Percentiles rank a stretch among this genome's conserved stretches.
Evolutionary conservation across 768 basidiomycete species (phyloP).

Genomic region (Candolleomyces eurysporus): DNA sequence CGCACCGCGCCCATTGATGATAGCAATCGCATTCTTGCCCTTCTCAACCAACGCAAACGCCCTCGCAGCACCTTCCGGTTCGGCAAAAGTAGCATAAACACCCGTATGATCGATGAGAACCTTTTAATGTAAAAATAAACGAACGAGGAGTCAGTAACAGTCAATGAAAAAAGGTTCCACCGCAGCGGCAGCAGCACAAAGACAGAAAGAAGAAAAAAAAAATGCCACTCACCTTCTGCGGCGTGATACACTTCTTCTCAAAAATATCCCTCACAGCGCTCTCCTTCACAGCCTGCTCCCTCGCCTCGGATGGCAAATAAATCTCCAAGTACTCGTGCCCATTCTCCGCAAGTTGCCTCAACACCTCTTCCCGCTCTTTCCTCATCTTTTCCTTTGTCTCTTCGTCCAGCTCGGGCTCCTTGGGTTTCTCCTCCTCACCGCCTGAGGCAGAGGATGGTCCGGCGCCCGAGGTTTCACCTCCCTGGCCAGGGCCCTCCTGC

Average conservation of each 20-base stretch:
- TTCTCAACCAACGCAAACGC: conserved; percentile 63
- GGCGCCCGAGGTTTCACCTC: too few species aligned
- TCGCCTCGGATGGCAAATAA: conserved; percentile 44
- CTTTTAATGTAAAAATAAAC: too few species aligned
- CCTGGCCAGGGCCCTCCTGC: too few species aligned
- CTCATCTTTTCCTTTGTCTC: conserved; percentile 33
- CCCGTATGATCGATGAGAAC: conserved; percentile 68
- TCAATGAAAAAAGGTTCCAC: too few species aligned
- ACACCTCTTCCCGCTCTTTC: conserved; percentile 34
- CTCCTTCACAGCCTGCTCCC: conserved; percentile 50
- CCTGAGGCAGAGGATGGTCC: background rate
- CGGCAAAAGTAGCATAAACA: conserved; percentile 81
- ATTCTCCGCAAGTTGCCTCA: conserved; percentile 56
- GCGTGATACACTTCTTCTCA: conserved; percentile 53
- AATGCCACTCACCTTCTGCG: conserved; percentile 68
- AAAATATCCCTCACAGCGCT: conserved; percentile 71
- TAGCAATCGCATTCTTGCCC: conserved; percentile 22
- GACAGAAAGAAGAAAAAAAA: conserved; percentile 6
- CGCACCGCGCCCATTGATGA: background rate
- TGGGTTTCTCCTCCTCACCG: conserved; percentile 14
- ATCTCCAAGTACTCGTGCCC: conserved; percentile 67
- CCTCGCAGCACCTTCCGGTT: conserved; percentile 58
- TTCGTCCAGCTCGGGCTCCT: conserved; percentile 48
- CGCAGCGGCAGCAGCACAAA: conserved; percentile 10
- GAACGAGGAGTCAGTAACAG: too few species aligned